Conservation (phyloP, 208 protist species). For the Plasmodiophora brassicae region DNA sequence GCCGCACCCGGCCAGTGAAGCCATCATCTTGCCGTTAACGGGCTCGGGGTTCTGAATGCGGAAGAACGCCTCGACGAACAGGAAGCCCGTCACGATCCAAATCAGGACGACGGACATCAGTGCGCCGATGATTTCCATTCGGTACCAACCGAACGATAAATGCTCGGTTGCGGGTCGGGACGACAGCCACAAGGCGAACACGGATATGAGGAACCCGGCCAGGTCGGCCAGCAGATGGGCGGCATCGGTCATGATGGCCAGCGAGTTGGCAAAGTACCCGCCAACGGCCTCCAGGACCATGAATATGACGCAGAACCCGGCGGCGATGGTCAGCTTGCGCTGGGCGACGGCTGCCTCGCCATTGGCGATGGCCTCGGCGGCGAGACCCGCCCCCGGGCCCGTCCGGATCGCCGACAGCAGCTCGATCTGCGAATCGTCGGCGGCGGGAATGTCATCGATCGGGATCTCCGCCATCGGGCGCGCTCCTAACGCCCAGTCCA, state of each 20-base stretch:
- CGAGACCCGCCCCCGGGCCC: neutral
- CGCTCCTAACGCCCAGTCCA: too few relatives aligned
- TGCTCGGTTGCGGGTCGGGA: slow-evolving; percentile 21
- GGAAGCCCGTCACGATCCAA: slow-evolving; percentile 27
- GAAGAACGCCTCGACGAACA: slow-evolving; percentile 38
- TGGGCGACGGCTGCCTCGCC: neutral
- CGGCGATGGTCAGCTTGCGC: neutral
- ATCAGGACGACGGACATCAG: slow-evolving; percentile 31
- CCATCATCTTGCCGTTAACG: slow-evolving; percentile 46
- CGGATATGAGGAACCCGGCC: slow-evolving; percentile 37
- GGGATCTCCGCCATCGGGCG: too few relatives aligned
- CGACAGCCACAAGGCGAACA: slow-evolving; percentile 32
- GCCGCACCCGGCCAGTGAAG: neutral
- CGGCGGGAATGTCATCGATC: too few relatives aligned
- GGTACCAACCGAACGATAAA: slow-evolving; percentile 20
- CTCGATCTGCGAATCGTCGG: neutral
- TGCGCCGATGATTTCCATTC: neutral
- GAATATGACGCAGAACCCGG: slow-evolving; percentile 36
- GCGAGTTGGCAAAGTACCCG: slow-evolving; percentile 36
- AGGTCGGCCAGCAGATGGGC: slow-evolving; percentile 38
- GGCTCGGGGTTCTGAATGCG: slow-evolving; percentile 12
- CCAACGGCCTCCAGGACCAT: slow-evolving; percentile 38
- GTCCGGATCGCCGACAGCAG: neutral
- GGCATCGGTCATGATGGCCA: slow-evolving; percentile 48
- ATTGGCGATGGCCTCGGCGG: neutral